Base-by-base conservation (phyloP, 352 stramenopile species). In the Albugo candida region DNA sequence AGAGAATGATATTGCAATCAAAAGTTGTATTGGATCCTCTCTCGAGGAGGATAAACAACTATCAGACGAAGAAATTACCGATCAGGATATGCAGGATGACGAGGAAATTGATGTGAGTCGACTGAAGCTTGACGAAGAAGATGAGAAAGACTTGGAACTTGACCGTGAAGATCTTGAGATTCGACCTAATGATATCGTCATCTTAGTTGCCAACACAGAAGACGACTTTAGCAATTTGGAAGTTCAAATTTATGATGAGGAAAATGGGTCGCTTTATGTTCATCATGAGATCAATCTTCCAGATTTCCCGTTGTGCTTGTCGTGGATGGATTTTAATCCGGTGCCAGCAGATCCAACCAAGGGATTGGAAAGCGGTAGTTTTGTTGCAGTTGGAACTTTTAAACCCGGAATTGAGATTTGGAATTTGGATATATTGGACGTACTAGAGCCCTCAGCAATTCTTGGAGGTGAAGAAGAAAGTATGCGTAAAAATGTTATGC, bases 221-320 rank as follows among this genome's bases (percentile, higher is more conserved):
- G 93, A 97, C 46, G 95, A 99, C 60, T 97, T 96, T 61, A 97
- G 93, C 55, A 93, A 91, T 43, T 70, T 99, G 19, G 95, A 99
- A 64, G 81, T 99, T 51, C 94, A 99, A 53, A 84, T 99, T 5
- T 99, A 98, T 65, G 95, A 99, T 53, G 81, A 96, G 48, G 73
- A 96, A 51, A 93, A 80, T 11, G 93, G 91, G 8, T 96, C 95
- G 53, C 63, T 99, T 44, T 99, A 98, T 67, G 92, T 99, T 35
- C 96, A 99, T 74, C 96, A 99, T 70, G 96, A 99, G 62, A 98
- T 99, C 66, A 93, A 96, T 41, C 63, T 99, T 35, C 94, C 95
- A 3, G 91, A 95, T 13, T 99, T 99, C 62, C 96, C 96, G 19
- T 69, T 99, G n/a, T 95, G 76, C 52, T 56, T 99, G 24, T 91